Evolutionary conservation across 495 filamentous ascomycete species (phyloP).

Genomic region (Hyaloscypha hepaticicola): DNA sequence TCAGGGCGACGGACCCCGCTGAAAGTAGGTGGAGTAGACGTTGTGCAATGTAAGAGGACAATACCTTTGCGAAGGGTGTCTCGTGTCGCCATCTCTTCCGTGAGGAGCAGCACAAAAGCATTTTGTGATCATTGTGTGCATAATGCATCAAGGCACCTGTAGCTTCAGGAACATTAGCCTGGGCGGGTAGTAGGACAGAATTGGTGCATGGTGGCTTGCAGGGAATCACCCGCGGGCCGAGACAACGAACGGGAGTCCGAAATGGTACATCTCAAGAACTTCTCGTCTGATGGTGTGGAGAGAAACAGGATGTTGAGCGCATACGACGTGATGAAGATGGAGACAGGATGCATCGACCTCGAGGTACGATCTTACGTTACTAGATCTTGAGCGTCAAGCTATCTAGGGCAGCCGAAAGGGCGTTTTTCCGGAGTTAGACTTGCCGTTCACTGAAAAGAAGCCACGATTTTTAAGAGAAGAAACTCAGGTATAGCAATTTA

Average conservation of each 20-base stretch:
- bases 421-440: not conserved
- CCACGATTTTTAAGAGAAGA: no score
- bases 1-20: not conserved
- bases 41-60: slow-evolving; percentile 1
- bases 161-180: not conserved
- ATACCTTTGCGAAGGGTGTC: not conserved
- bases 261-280: not conserved
- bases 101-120: not conserved
- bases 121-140: not conserved
- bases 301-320: not conserved
- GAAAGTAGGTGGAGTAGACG: slow-evolving; percentile 1
- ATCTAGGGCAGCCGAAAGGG: not conserved
- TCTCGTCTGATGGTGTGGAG: not conserved
- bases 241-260: not conserved
- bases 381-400: not conserved
- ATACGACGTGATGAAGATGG: not conserved
- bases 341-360: not conserved
- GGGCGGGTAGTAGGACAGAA: not conserved
- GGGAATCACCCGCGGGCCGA: not conserved
- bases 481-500: no score
- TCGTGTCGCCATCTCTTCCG: not conserved
- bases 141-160: no score
- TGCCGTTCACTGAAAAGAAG: not conserved
- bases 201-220: not conserved
- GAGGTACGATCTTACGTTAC: not conserved